Conservation (phyloP, 2,329 filamentous ascomycete species). For the Botrytis pseudocinerea region DNA sequence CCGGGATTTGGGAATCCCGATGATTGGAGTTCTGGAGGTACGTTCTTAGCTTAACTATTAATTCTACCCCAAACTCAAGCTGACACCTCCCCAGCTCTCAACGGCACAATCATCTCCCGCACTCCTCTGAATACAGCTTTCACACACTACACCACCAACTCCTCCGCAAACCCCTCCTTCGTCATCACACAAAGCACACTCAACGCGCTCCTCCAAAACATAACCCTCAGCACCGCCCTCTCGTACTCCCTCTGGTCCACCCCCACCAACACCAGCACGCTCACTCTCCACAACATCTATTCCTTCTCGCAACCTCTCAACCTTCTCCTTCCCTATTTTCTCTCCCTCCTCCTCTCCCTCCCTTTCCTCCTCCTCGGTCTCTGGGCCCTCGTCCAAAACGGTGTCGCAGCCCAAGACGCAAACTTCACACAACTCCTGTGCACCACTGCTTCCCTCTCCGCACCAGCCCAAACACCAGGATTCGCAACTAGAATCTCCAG, state of each 20-base stretch:
- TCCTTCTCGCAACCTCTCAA: slow-evolving; percentile 30
- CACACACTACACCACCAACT: slow-evolving; percentile 5
- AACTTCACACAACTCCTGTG: background rate
- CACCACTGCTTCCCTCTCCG: background rate
- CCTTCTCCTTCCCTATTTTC: slow-evolving; percentile 33
- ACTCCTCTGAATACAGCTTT: slow-evolving; percentile 30
- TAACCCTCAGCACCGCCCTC: slow-evolving; percentile 28
- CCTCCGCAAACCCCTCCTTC: slow-evolving; percentile 20
- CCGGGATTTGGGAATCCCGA: background rate
- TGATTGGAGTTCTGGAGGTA: background rate
- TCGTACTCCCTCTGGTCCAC: slow-evolving; percentile 28
- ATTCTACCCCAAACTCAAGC: background rate
- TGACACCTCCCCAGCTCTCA: background rate
- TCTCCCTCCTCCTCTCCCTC: slow-evolving; percentile 25
- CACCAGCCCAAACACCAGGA: background rate
- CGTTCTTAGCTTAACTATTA: background rate
- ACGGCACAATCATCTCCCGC: slow-evolving; percentile 11
- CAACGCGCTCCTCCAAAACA: slow-evolving; percentile 32
- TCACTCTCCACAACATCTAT: slow-evolving; percentile 28
- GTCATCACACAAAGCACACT: slow-evolving; percentile 27
- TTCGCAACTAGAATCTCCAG: background rate
- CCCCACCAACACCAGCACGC: slow-evolving; percentile 25
- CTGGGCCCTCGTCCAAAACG: background rate
- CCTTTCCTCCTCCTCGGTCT: slow-evolving; percentile 27
- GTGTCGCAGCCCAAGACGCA: background rate